phyloP scores from a whole-genome alignment of 2,329 filamentous ascomycete genomes.

The Fusarium burgessii region DNA sequence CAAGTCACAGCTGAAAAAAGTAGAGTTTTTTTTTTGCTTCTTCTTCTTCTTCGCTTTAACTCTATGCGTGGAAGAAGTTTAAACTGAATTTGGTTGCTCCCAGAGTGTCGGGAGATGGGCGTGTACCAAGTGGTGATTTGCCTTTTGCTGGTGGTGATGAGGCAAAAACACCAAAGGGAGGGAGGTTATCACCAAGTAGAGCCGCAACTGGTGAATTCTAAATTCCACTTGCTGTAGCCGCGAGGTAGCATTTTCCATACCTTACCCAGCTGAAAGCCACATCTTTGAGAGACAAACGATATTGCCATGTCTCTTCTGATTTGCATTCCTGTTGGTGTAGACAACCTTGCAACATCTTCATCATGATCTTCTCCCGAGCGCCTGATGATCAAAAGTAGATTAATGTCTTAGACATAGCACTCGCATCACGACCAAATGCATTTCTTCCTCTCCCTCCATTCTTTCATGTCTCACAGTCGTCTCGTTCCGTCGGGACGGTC shows the following conservation, averaged over 20 bases:
- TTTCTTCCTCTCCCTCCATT: slow-evolving; percentile 22
- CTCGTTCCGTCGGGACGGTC: slow-evolving; percentile 34
- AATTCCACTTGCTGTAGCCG: not conserved
- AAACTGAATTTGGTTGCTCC: not conserved
- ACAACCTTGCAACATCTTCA: not conserved
- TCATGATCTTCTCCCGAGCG: not conserved
- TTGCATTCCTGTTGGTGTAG: slow-evolving; percentile 5
- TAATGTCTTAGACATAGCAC: slow-evolving; percentile 20
- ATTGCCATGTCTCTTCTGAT: not conserved
- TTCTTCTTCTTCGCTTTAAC: not conserved
- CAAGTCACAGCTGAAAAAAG: not conserved
- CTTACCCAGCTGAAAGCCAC: slow-evolving; percentile 7
- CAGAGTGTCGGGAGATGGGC: not conserved
- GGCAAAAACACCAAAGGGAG: slow-evolving; percentile 19
- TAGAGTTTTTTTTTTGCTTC: not conserved
- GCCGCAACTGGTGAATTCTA: not conserved
- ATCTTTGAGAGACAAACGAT: not conserved
- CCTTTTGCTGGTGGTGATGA: not conserved
- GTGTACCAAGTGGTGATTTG: not conserved
- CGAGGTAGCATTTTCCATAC: not conserved
- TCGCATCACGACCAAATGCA: not conserved
- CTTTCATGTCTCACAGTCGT: slow-evolving; percentile 17
- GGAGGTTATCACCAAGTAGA: slow-evolving; percentile 6
- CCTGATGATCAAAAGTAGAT: not conserved
- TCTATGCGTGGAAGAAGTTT: slow-evolving; percentile 2